A percentile compares a stretch with the other conserved stretches of the same genome.
phyloP scores from a whole-genome alignment of 441 rosid species.

The Bruguiera hainesii region DNA sequence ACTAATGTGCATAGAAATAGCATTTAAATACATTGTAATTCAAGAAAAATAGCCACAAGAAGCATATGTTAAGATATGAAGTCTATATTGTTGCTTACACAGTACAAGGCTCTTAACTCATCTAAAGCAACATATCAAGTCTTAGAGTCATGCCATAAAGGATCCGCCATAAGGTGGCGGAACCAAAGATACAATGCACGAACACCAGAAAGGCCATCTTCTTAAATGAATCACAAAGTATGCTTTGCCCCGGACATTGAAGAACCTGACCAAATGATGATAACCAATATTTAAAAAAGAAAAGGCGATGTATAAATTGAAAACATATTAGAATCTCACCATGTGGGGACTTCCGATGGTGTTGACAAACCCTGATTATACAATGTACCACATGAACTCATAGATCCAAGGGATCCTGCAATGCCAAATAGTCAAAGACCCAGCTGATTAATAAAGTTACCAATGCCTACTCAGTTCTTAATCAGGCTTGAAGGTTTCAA shows the following conservation, averaged over 20 bases:
- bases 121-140: background rate
- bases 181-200: background rate
- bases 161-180: background rate
- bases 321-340: constrained; percentile 42
- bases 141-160: background rate
- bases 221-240: no score
- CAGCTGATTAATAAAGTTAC: background rate
- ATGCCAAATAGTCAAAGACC: constrained; percentile 6
- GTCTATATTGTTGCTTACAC: no score
- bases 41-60: no score
- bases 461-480: no score
- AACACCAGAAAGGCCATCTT: background rate
- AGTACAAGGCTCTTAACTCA: no score
- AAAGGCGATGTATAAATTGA: background rate
- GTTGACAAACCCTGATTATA: constrained; percentile 39
- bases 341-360: constrained; percentile 50
- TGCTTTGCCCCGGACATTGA: background rate
- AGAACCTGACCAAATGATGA: background rate
- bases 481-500: no score
- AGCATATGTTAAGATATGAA: no score
- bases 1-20: no score
- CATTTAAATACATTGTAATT: no score
- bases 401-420: constrained; percentile 44
- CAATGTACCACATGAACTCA: constrained; percentile 67
- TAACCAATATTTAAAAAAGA: background rate